Conservation (phyloP, 257 asterid genomes). For the Nicotiana tomentosiformis region DNA sequence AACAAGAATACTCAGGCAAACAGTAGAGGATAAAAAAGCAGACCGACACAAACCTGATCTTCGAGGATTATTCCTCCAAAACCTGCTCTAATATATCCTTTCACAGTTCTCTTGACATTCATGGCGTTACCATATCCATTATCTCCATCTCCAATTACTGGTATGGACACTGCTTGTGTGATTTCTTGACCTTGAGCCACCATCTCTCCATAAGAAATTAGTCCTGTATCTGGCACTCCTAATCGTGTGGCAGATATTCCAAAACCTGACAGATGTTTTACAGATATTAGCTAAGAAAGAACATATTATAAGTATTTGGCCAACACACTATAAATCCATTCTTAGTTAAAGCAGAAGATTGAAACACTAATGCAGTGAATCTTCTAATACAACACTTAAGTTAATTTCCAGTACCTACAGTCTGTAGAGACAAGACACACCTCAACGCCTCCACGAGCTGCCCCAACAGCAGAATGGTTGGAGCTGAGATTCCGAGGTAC, state of each 20-base stretch:
- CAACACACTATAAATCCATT: not conserved
- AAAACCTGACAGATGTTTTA: slow-evolving; percentile 45
- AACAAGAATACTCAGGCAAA: not conserved
- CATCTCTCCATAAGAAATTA: slow-evolving; percentile 90
- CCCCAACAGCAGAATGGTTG: not conserved
- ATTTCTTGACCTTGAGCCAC: slow-evolving; percentile 79
- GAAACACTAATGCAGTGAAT: not conserved
- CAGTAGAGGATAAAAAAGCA: not conserved
- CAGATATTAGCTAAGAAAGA: slow-evolving; percentile 7
- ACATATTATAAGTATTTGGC: slow-evolving; percentile 17
- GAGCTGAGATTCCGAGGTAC: not conserved
- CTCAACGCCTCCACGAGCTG: not conserved
- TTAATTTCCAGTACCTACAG: not conserved
- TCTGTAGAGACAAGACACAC: not conserved
- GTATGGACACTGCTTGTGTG: slow-evolving; percentile 75
- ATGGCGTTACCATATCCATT: slow-evolving; percentile 94
- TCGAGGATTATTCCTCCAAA: slow-evolving; percentile 92
- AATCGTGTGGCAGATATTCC: slow-evolving; percentile 89
- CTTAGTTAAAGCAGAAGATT: not conserved
- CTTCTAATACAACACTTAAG: not conserved
- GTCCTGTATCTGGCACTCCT: slow-evolving; percentile 90
- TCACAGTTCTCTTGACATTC: slow-evolving; percentile 92
- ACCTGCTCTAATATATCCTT: slow-evolving; percentile 79
- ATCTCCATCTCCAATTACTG: slow-evolving; percentile 92
- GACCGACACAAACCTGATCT: slow-evolving; percentile 62